Percentiles rank a stretch among this genome's conserved stretches.
These are phyloP conservation scores for Candida hungchunana DNA, from an alignment of 805 yeast species.

Conservation along the genomic window DNA sequence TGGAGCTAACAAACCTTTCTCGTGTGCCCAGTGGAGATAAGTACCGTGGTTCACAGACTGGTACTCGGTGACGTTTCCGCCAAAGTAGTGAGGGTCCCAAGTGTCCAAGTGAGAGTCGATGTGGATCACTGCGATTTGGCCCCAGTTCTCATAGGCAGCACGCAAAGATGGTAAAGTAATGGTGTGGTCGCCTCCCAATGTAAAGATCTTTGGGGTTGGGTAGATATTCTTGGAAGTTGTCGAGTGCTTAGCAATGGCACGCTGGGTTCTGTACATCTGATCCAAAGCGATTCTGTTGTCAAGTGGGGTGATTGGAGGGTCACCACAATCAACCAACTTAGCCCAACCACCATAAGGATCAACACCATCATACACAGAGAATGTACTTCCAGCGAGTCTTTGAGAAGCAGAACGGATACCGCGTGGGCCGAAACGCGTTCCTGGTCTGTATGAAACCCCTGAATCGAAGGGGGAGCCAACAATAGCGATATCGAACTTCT, in stretches of 20 bases:
- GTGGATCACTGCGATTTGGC: slow-evolving; percentile 44
- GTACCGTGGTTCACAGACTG: slow-evolving; percentile 65
- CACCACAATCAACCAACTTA: slow-evolving; percentile 54
- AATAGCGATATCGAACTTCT: slow-evolving; percentile 33
- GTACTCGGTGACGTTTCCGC: slow-evolving; percentile 59
- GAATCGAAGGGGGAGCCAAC: slow-evolving; percentile 57
- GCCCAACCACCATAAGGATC: slow-evolving; percentile 53
- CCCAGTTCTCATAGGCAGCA: slow-evolving; percentile 44
- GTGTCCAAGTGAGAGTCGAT: slow-evolving; percentile 71
- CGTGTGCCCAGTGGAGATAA: slow-evolving; percentile 65
- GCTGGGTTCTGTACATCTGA: slow-evolving; percentile 49
- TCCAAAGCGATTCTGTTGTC: slow-evolving; percentile 58
- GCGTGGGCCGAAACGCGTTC: slow-evolving; percentile 50
- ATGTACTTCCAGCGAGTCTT: slow-evolving; percentile 36
- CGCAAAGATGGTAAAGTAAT: slow-evolving; percentile 44
- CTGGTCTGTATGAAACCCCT: slow-evolving; percentile 48
- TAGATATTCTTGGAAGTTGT: slow-evolving; percentile 28
- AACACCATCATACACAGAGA: slow-evolving; percentile 48
- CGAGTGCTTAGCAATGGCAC: slow-evolving; percentile 39
- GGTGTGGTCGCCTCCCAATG: slow-evolving; percentile 56
- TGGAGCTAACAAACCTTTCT: slow-evolving; percentile 52
- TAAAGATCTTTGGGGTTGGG: slow-evolving; percentile 36
- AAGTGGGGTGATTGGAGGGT: slow-evolving; percentile 58
- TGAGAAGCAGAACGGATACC: slow-evolving; percentile 44
- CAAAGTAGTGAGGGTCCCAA: slow-evolving; percentile 59